A percentile compares a stretch with the other conserved stretches of the same genome.
Conservation (phyloP, 768 basidiomycete species). For the Lentinus brumalis region DNA sequence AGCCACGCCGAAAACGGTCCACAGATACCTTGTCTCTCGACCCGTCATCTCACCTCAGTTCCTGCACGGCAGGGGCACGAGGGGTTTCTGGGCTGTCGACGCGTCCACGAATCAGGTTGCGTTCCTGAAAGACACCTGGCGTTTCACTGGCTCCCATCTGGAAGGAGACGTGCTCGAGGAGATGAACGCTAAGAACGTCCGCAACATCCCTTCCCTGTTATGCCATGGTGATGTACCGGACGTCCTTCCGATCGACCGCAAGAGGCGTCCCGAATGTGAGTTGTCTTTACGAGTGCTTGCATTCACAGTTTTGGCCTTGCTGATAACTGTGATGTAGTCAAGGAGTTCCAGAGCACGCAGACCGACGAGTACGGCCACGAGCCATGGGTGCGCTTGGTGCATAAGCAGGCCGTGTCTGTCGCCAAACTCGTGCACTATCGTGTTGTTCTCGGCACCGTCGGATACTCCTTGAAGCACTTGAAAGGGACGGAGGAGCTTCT, state of each 20-base stretch:
- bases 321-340: too few species aligned
- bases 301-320: too few species aligned
- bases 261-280: too few species aligned
- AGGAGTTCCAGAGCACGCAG: too few species aligned
- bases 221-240: constrained; percentile 1
- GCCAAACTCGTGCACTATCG: neutral
- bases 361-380: neutral
- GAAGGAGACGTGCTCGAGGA: neutral
- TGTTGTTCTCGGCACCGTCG: constrained; percentile 1
- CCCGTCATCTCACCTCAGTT: neutral
- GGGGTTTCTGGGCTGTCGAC: constrained; percentile 2
- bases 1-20: neutral
- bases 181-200: neutral
- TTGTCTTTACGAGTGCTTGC: too few species aligned
- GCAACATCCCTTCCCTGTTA: neutral
- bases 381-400: neutral
- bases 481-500: constrained; percentile 3
- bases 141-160: neutral
- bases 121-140: constrained; percentile 11
- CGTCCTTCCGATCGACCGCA: too few species aligned
- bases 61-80: constrained; percentile 1
- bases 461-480: neutral
- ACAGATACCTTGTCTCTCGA: neutral
- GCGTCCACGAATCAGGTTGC: neutral
- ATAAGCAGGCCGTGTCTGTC: neutral